Evolutionary conservation across 2,329 filamentous ascomycete genomes (phyloP), one percentile per base, ranked within the genome.

Genomic region (Pseudogymnoascus destructans): DNA sequence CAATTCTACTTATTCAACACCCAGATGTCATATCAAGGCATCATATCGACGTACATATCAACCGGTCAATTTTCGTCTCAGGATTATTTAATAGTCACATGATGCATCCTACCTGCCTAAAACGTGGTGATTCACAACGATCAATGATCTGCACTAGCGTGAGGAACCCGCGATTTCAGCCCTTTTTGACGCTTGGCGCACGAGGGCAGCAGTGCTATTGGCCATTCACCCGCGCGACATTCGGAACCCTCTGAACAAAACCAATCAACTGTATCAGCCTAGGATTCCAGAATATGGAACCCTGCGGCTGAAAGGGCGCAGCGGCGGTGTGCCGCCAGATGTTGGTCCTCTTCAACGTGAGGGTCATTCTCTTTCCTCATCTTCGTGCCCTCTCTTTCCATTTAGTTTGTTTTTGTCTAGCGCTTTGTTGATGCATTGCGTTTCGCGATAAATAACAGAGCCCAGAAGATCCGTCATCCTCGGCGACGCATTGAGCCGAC

Each of bases 251-350:
- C 9, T 30, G n/a, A 10, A 32, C n/a, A 52, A 17, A 10, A 32
- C 25, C 46, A 52, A 52, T 32, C 27, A 30, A 11, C 9, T 11
- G 27, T 30, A 11, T 30, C n/a, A 52, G 46, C n/a, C 46, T 13
- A 52, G 25, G 46, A 52, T 52, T 52, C 46, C 5, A 17, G 46
- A 52, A 52, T 17, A 19, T 17, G 25, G 46, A 7, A 52, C 46
- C 25, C 46, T 52, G 46, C 46, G 46, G 46, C 46, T 52, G 46
- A 52, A 19, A 52, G n/a, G 46, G 25, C 46, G 46, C 46, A 30
- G 46, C 25, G 19, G 30, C 11, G 7, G 17, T 52, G 46, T 15
- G 46, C 46, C 46, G 46, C 25, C 7, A 13, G 25, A 19, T 52
- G 46, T 30, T 32, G 25, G 25, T 52, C 6, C 2, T 1, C 46